Conservation (phyloP, 2,329 filamentous ascomycete genomes). For the Stagonosporopsis chrysanthemi region DNA sequence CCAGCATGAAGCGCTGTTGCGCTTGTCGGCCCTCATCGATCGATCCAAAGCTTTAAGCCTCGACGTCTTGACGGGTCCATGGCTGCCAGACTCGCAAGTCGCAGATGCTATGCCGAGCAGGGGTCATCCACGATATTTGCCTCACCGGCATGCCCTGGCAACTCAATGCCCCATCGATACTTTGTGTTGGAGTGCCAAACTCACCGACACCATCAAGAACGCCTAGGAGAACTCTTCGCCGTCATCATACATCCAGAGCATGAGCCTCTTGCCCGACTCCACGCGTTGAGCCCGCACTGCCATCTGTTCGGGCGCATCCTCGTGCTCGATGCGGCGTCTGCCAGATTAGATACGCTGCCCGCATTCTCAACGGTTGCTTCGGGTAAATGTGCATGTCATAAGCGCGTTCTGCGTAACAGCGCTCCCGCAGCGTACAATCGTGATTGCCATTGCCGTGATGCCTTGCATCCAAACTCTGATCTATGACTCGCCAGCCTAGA, state of each 20-base stretch:
- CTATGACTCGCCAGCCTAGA: slow-evolving; percentile 29
- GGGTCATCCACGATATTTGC: slow-evolving; percentile 25
- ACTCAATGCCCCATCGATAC: slow-evolving; percentile 27
- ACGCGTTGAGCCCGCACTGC: slow-evolving; percentile 24
- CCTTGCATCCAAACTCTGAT: slow-evolving; percentile 39
- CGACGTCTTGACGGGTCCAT: slow-evolving; percentile 19
- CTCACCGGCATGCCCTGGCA: slow-evolving; percentile 32
- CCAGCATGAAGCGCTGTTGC: slow-evolving; percentile 15
- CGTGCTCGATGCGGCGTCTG: slow-evolving; percentile 33
- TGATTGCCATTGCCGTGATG: slow-evolving; percentile 19
- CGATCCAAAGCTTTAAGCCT: slow-evolving; percentile 27
- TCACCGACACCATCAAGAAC: slow-evolving; percentile 40
- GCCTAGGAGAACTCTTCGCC: slow-evolving; percentile 22
- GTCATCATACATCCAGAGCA: slow-evolving; percentile 27
- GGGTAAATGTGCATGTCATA: slow-evolving; percentile 34
- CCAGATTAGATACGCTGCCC: slow-evolving; percentile 25
- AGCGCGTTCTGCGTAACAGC: slow-evolving; percentile 38
- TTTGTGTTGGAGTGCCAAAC: slow-evolving; percentile 28
- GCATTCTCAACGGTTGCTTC: slow-evolving; percentile 25
- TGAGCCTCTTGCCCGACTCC: slow-evolving; percentile 32
- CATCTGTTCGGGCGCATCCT: slow-evolving; percentile 34
- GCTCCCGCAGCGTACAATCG: slow-evolving; percentile 34
- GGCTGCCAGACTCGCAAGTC: slow-evolving; percentile 13
- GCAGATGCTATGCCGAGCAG: slow-evolving; percentile 12
- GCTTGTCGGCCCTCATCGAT: slow-evolving; percentile 24